Evolutionary conservation across 179 eudicot species (phyloP).

Genomic region (Monotropa hypopitys): DNA sequence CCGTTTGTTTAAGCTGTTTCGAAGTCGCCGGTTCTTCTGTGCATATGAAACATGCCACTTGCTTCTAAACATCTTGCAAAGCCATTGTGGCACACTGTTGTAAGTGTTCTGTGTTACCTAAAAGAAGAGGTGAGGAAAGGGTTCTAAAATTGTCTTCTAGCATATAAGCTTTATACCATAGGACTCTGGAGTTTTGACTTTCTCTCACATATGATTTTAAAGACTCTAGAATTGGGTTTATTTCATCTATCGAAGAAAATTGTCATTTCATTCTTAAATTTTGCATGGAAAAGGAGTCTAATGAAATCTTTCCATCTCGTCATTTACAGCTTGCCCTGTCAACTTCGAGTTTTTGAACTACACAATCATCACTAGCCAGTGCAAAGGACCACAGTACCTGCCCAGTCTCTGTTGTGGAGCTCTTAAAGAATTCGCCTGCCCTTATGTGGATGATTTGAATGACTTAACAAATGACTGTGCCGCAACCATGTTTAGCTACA

Average conservation of each 20-base stretch:
- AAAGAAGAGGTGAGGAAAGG: neutral
- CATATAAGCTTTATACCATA: neutral
- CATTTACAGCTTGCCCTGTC: conserved; percentile 51
- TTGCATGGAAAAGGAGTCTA: neutral
- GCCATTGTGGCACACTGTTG: neutral
- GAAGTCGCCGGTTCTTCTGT: neutral
- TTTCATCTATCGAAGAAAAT: neutral
- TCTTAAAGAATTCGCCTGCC: conserved; percentile 51
- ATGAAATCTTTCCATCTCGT: neutral
- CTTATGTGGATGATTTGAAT: conserved; percentile 31
- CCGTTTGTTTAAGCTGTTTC: neutral
- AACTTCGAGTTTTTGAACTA: conserved; percentile 62
- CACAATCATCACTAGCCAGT: conserved; percentile 51
- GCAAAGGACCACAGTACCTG: conserved; percentile 53
- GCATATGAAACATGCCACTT: neutral
- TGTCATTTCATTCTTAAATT: neutral
- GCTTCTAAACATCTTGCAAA: neutral
- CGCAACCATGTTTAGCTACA: conserved; percentile 62
- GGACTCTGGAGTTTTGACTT: neutral
- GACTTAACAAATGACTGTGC: conserved; percentile 52
- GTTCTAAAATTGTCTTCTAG: neutral
- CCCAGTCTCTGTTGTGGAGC: conserved; percentile 37
- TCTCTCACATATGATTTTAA: neutral
- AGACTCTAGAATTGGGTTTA: neutral
- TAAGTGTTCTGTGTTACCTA: neutral